These are phyloP conservation scores for Coemansia sp. DNA, from an alignment of 192 early-diverging fungal genomes.

Conservation along the genomic window DNA sequence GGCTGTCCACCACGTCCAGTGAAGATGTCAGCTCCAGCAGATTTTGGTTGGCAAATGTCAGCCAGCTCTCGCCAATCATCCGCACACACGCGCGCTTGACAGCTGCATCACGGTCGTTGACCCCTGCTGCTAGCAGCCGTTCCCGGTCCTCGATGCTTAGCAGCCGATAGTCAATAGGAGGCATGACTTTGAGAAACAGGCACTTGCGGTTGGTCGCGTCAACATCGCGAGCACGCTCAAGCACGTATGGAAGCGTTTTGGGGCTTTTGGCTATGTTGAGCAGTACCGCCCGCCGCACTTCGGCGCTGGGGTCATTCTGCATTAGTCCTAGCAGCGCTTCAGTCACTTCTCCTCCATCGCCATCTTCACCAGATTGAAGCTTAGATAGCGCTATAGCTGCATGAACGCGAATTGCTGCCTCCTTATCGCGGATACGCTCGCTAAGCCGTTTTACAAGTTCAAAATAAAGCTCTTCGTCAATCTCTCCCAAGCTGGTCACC, in stretches of 20 bases:
- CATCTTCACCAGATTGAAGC: conserved; percentile 66
- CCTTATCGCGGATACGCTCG: conserved; percentile 78
- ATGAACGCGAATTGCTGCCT: conserved; percentile 71
- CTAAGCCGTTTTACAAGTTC: conserved; percentile 64
- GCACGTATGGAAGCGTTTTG: conserved; percentile 63
- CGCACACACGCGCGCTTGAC: conserved; percentile 74
- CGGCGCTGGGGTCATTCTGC: conserved; percentile 73
- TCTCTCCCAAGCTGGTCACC: conserved; percentile 69
- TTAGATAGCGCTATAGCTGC: conserved; percentile 75
- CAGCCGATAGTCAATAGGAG: conserved; percentile 67
- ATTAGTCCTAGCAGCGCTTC: conserved; percentile 64
- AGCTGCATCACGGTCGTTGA: conserved; percentile 76
- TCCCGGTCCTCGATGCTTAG: conserved; percentile 70
- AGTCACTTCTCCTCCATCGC: conserved; percentile 60
- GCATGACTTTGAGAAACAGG: conserved; percentile 69
- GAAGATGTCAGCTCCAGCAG: conserved; percentile 71
- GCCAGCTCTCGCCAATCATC: conserved; percentile 70
- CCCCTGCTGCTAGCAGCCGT: conserved; percentile 66
- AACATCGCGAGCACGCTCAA: conserved; percentile 75
- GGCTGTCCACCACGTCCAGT: conserved; percentile 70
- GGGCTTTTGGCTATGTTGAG: conserved; percentile 68
- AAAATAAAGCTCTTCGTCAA: conserved; percentile 77
- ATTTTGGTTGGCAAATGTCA: conserved; percentile 70
- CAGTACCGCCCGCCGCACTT: conserved; percentile 79
- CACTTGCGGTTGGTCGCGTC: conserved; percentile 72